phyloP scores from a whole-genome alignment of 1,284 basidiomycete species.

The Malassezia psittaci region DNA sequence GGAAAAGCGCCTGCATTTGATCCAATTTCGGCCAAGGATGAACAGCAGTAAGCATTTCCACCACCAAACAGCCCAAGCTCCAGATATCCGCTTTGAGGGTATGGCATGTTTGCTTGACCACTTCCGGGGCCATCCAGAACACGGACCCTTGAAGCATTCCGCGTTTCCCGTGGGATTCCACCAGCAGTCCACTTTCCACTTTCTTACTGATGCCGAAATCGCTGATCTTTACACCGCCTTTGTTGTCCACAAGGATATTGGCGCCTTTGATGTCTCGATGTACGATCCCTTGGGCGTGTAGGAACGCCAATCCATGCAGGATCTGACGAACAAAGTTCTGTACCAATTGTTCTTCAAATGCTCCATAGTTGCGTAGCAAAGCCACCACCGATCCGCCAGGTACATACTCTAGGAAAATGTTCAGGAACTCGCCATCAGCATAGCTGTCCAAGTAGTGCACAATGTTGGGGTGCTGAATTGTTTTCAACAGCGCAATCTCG shows the following conservation, averaged over 20 bases:
- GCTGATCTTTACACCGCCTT: constrained; percentile 93
- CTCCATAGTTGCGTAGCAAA: constrained; percentile 81
- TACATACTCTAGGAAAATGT: constrained; percentile 98
- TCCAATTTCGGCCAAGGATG: constrained; percentile 94
- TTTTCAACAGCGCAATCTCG: constrained; percentile 91
- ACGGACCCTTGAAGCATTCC: constrained; percentile 14
- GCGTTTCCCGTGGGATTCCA: background rate
- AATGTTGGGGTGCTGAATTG: constrained; percentile 90
- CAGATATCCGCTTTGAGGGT: constrained; percentile 95
- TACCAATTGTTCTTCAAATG: constrained; percentile 88
- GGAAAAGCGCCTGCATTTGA: constrained; percentile 63
- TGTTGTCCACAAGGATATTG: constrained; percentile 96
- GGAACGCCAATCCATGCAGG: constrained; percentile 75
- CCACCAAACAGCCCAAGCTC: constrained; percentile 91
- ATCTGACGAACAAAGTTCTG: constrained; percentile 92
- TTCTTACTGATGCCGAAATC: constrained; percentile 99
- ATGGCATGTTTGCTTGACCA: constrained; percentile 88
- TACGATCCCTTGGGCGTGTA: constrained; percentile 89
- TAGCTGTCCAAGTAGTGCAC: constrained; percentile 71
- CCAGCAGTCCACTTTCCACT: constrained; percentile 62
- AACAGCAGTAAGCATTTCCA: constrained; percentile 96
- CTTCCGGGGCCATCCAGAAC: constrained; percentile 56
- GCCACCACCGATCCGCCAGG: constrained; percentile 94
- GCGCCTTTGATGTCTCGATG: constrained; percentile 98
- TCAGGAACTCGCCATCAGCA: constrained; percentile 56